A percentile compares a stretch with the other conserved stretches of the same genome.
Evolutionary conservation across 176 grass and related monocot genomes (phyloP).

Genomic region (Paspalum notatum): DNA sequence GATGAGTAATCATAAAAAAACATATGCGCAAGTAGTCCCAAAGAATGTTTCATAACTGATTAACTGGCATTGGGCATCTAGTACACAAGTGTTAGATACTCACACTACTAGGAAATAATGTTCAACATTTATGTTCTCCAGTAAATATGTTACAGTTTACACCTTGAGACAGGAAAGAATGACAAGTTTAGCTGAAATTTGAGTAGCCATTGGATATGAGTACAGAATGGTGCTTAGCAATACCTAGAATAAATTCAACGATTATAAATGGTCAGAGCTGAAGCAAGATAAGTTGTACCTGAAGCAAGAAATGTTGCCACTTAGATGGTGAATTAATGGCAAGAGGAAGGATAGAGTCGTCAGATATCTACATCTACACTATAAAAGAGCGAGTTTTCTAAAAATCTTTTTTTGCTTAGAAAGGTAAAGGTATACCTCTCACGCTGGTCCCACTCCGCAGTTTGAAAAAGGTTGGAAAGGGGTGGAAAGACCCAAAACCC

Average conservation of each 20-base stretch:
- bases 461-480: no score
- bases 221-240: no score
- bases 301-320: no score
- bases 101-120: background rate
- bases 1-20: constrained; percentile 30
- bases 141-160: constrained; percentile 29
- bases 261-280: constrained; percentile 3
- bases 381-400: no score
- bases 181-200: background rate
- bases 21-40: constrained; percentile 5
- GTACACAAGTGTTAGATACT: background rate
- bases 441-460: no score
- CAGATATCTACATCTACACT: no score
- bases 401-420: no score
- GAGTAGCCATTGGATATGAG: background rate
- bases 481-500: no score
- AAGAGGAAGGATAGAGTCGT: background rate
- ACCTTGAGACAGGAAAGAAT: constrained; percentile 2
- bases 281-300: constrained; percentile 54
- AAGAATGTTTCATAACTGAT: no score
- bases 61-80: background rate
- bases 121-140: constrained; percentile 33
- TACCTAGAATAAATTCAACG: background rate
- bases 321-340: background rate
- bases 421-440: no score